phyloP scores from a whole-genome alignment of 2,329 filamentous ascomycete species.

The Aspergillus felis region DNA sequence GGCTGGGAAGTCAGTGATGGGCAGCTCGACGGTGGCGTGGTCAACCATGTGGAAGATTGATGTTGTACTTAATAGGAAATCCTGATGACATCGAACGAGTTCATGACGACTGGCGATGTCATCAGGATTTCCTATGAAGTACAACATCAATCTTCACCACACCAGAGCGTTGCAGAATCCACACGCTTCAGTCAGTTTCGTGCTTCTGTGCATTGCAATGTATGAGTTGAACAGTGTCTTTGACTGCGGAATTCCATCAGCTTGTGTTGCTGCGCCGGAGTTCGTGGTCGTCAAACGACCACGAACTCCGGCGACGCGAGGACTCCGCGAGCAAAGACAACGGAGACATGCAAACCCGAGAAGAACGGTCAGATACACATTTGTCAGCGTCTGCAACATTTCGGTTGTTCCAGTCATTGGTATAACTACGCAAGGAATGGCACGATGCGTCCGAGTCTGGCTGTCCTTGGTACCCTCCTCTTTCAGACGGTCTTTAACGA shows the following conservation, averaged over 20 bases:
- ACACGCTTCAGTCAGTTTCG: background rate
- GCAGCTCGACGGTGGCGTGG: background rate
- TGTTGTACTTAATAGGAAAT: background rate
- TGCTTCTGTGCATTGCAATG: background rate
- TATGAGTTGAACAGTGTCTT: background rate
- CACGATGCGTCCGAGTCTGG: background rate
- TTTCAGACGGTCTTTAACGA: background rate
- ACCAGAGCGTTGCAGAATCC: background rate
- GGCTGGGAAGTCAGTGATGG: background rate
- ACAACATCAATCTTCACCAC: no score
- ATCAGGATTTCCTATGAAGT: no score
- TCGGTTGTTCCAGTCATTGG: background rate
- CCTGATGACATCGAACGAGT: background rate
- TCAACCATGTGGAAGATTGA: background rate
- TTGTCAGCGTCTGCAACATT: background rate
- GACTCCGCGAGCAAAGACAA: background rate
- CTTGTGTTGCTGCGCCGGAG: background rate
- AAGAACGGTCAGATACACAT: background rate
- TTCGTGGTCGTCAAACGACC: background rate
- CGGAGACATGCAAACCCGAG: background rate
- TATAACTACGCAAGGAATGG: background rate
- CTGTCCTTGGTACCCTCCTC: background rate
- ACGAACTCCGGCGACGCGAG: no score
- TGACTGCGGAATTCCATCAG: background rate
- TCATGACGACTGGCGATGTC: background rate